Conservation (phyloP, 257 asterid species). For the Solanum sejunctum region DNA sequence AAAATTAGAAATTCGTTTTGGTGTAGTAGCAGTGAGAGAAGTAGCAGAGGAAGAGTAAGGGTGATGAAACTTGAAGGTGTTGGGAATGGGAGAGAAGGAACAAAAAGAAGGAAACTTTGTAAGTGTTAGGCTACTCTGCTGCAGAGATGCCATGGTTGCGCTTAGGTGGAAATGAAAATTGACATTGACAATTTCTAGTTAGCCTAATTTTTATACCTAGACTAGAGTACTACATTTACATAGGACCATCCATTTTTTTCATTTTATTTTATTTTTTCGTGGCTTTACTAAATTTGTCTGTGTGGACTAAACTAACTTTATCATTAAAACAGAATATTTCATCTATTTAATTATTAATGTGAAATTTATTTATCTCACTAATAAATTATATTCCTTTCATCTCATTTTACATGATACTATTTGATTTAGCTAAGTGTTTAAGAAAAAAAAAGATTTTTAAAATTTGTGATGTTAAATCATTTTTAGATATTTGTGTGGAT, state of each 20-base stretch:
- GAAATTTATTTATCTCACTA: not conserved
- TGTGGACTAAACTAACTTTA: not conserved
- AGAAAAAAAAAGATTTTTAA: too few relatives aligned
- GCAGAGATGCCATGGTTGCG: slow-evolving; percentile 8
- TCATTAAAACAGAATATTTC: not conserved
- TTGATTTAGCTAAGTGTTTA: too few relatives aligned
- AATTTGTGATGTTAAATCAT: too few relatives aligned
- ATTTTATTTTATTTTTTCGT: not conserved
- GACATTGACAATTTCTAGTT: not conserved
- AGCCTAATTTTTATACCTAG: not conserved
- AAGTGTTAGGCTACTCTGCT: slow-evolving; percentile 8
- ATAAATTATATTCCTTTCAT: too few relatives aligned
- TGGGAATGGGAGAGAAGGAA: not conserved
- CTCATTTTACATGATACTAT: too few relatives aligned
- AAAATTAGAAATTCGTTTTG: not conserved
- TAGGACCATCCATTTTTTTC: not conserved
- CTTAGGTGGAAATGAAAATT: not conserved
- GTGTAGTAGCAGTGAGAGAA: not conserved
- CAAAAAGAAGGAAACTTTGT: not conserved
- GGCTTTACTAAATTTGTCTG: not conserved
- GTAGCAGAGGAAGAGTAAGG: slow-evolving; percentile 14
- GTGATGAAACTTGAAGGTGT: slow-evolving; percentile 2
- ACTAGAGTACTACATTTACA: not conserved
- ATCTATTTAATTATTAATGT: not conserved
- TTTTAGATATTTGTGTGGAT: too few relatives aligned